Conservation (phyloP, 2,329 filamentous ascomycete species). For the Colletotrichum graminicola region DNA sequence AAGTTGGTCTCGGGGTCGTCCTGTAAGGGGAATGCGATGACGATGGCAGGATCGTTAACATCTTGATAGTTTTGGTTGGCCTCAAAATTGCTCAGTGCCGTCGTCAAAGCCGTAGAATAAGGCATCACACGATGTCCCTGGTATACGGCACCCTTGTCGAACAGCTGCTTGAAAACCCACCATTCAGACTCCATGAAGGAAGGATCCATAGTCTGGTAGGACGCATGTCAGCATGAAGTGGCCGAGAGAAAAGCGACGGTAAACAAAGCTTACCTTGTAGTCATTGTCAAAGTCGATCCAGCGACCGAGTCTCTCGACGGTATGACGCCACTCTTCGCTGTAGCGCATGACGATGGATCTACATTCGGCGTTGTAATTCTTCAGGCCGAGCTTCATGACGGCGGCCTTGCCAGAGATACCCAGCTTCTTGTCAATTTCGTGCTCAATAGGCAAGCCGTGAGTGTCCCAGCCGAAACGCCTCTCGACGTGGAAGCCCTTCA, state of each 20-base stretch:
- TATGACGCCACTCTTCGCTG: constrained; percentile 86
- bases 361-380: constrained; percentile 92
- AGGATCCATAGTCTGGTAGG: constrained; percentile 86
- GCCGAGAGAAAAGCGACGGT: background rate
- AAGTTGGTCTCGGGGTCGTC: constrained; percentile 81
- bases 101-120: constrained; percentile 77
- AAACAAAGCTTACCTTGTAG: constrained; percentile 75
- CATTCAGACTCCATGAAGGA: constrained; percentile 95
- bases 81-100: constrained; percentile 81
- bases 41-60: constrained; percentile 89
- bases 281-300: constrained; percentile 99
- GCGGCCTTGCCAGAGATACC: constrained; percentile 89
- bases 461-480: constrained; percentile 95
- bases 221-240: constrained; percentile 38
- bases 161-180: constrained; percentile 97
- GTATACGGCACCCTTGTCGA: constrained; percentile 90
- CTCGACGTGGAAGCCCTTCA: constrained; percentile 95
- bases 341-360: constrained; percentile 94
- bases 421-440: constrained; percentile 97
- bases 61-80: constrained; percentile 96
- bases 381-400: constrained; percentile 87
- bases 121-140: constrained; percentile 94
- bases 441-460: constrained; percentile 93
- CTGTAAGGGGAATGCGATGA: constrained; percentile 87
- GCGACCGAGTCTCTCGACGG: constrained; percentile 87